Conservation (phyloP, 306 rosid genomes). For the Pyrus betulifolia region DNA sequence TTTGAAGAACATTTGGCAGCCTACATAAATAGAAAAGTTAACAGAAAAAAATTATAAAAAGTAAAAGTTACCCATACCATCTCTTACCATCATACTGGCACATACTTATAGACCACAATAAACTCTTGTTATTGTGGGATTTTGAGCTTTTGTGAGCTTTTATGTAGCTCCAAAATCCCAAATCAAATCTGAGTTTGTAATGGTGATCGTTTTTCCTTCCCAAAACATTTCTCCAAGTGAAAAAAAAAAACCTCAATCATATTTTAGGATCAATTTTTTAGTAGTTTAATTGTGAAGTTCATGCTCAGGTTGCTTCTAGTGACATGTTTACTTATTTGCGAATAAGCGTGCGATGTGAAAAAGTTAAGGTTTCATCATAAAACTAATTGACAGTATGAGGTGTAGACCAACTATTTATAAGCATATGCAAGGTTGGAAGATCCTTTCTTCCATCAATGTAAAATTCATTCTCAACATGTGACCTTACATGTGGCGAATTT, state of each 20-base stretch:
- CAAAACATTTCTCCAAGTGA: neutral
- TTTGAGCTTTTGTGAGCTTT: neutral
- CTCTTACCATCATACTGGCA: neutral
- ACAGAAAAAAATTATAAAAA: neutral
- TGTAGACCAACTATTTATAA: no score
- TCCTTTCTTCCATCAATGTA: no score
- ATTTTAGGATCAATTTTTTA: neutral
- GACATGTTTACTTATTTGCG: no score
- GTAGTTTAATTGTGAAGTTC: neutral
- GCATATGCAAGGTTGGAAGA: no score
- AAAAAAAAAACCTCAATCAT: neutral
- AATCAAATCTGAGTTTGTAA: neutral
- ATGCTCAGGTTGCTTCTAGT: no score
- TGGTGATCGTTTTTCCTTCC: neutral
- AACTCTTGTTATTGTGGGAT: neutral
- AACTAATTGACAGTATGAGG: no score
- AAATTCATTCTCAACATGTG: no score
- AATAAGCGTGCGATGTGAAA: no score
- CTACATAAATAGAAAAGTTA: neutral
- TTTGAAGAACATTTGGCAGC: neutral
- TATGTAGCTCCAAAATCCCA: neutral
- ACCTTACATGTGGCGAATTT: no score
- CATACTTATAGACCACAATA: neutral
- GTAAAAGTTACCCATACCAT: neutral
- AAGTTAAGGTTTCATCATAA: no score